phyloP scores from a whole-genome alignment of 1,139 yeast genomes.

The Geotrichum macrosporum region DNA sequence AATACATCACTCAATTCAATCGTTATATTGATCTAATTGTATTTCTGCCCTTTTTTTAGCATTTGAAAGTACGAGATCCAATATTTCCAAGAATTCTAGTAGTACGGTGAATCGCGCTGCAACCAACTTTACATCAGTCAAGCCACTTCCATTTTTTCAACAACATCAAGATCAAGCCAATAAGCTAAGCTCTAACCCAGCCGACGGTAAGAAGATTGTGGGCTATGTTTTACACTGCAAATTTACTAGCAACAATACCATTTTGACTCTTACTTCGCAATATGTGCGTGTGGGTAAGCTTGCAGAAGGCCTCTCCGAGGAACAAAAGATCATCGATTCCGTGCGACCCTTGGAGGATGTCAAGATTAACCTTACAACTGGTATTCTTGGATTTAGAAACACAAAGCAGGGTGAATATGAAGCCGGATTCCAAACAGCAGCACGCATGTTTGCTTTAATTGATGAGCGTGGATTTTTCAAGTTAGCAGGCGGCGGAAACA shows the following conservation, averaged over 20 bases:
- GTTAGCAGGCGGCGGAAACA: conserved; percentile 22
- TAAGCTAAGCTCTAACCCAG: conserved; percentile 3
- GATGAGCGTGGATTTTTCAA: conserved; percentile 49
- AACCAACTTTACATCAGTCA: conserved; percentile 13
- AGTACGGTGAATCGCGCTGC: background rate
- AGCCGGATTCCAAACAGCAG: conserved; percentile 84
- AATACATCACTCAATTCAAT: no score
- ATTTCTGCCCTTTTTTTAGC: no score
- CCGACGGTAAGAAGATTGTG: conserved; percentile 35
- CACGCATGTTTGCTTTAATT: conserved; percentile 67
- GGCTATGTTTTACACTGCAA: conserved; percentile 72
- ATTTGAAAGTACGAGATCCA: background rate
- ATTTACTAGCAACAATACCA: conserved; percentile 79
- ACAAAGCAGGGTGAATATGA: conserved; percentile 78
- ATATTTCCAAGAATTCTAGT: background rate
- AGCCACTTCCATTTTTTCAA: background rate
- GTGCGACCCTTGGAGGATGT: conserved; percentile 77
- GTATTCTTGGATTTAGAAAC: conserved; percentile 43
- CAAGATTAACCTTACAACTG: conserved; percentile 50
- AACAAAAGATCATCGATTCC: conserved; percentile 73
- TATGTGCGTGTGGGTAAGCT: conserved; percentile 51
- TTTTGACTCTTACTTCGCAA: conserved; percentile 63
- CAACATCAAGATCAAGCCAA: background rate
- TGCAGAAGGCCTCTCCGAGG: conserved; percentile 45
- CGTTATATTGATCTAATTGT: no score